These are phyloP conservation scores for Penicillium goetzii DNA, from an alignment of 495 filamentous ascomycete species.

Conservation along the genomic window DNA sequence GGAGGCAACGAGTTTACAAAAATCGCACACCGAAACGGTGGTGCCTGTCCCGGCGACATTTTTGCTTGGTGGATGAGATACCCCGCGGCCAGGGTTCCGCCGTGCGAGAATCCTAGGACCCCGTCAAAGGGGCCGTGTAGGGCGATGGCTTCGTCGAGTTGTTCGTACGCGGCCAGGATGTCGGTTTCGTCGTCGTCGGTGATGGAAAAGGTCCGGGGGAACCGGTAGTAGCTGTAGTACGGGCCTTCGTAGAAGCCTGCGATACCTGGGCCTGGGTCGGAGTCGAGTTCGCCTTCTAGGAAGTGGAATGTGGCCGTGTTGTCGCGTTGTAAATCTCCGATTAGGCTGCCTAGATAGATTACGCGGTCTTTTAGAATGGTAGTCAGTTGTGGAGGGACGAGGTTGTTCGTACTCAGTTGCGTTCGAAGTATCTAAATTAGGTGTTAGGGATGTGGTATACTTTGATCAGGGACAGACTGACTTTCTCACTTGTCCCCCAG, in stretches of 20 bases:
- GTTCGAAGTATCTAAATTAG: conserved; percentile 32
- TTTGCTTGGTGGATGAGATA: conserved; percentile 41
- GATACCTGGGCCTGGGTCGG: conserved; percentile 38
- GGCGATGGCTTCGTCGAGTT: conserved; percentile 37
- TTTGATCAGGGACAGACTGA: conserved; percentile 1
- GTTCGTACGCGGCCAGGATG: conserved; percentile 34
- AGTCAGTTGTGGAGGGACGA: background rate
- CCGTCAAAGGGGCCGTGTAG: conserved; percentile 45
- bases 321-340: conserved; percentile 34
- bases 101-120: conserved; percentile 45
- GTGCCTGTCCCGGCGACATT: conserved; percentile 24
- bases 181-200: conserved; percentile 31
- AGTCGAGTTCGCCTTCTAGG: conserved; percentile 41
- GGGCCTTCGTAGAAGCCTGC: conserved; percentile 39
- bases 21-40: conserved; percentile 40
- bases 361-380: background rate
- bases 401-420: conserved; percentile 29
- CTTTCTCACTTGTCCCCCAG: conserved; percentile 39
- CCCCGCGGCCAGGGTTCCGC: conserved; percentile 37
- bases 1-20: conserved; percentile 42
- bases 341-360: conserved; percentile 28
- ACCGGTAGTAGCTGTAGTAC: conserved; percentile 43
- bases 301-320: conserved; percentile 40
- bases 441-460: background rate
- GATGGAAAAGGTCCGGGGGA: conserved; percentile 32